Base-by-base conservation (phyloP, 495 filamentous ascomycete genomes). In the Halenospora varia region DNA sequence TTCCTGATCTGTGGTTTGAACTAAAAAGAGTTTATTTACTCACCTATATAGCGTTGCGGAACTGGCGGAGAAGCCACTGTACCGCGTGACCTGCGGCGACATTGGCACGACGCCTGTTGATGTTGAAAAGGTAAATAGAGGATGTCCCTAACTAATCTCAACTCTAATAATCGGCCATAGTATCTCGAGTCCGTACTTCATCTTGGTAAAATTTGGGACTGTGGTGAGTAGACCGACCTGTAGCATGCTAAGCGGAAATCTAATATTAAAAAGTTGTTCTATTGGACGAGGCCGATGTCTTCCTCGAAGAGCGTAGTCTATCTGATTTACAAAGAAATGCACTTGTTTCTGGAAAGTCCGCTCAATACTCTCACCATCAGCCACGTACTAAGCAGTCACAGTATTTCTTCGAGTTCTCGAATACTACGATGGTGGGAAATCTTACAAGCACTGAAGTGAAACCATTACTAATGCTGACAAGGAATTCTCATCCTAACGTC, bases 401-500 rank as follows among this genome's bases (percentile, higher is more conserved):
- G 74, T 82, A 3, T 85, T 86, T 58, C 67, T 85, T 0, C 73
- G 83, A 0, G 70, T 71, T 0, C 69, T 86, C 0, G 83, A 85
- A 53, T 84, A 82, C 62, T 86, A 84, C 57, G 56, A 48, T 19
- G 17, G 45, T 48, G 17, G 10, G 41, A 23, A 48, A 18, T 18
- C 3, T 13, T 11, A 48, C 17, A 48, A 48, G 10, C 2, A 20
- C 19, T 18, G 3, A 48, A 10, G 1, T 20, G 1, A 6, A 4
- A 4, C 29, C 29, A 6, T 35, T 13, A 35, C 29, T 35, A 35
- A 35, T 13, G 17, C 10, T 2, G 6, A 48, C 69, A n/a, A 0
- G 82, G 82, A 10, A 79, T 84, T 22, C 68, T 84, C 0, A 81
- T 84, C 58, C 66, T 85, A 1, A 83, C 82, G 0, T 81, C 78